Base-by-base conservation (phyloP, 495 filamentous ascomycete species). In the Trichodelitschia bisporula region DNA sequence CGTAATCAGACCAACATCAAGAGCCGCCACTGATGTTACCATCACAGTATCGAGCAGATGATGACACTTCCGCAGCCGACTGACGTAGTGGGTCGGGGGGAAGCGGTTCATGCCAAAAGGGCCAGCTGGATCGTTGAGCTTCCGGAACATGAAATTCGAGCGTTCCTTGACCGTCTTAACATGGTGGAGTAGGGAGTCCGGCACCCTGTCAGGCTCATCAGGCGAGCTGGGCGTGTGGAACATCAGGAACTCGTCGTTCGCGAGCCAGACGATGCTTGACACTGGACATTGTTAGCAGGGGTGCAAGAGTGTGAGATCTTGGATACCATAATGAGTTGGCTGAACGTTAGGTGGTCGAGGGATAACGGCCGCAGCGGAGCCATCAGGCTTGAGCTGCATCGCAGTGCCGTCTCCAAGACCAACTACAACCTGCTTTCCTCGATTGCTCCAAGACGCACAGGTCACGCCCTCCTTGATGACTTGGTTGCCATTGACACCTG, bases 381-480 rank as follows among this genome's bases (percentile, higher is more conserved):
- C 86, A 30, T 77, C 62, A 0, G 73, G 76, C 1, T 72, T 78
- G 67, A 93, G 71, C 44, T 92, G 84, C 35, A 62, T 68, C 21
- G 70, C 67, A 14, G 69, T 68, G 29, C 84, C 86, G 50, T 92
- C 67, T 12, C 59, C 70, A 39, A 89, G 61, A 18, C 89, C 89
- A 39, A 80, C 89, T 4, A 93, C 63, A 15, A 99, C 56, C 46
- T 92, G 83, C 46, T 90, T 95, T 25, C 89, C 89, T 40, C 68
- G 77, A 30, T 65, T 71, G 45, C 84, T 95, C 89, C 89, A 99
- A 24, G 75, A 68, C 2, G 82, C 66, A 45, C 73, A 84, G 43
- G 73, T 82, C 9, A 91, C 83, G 17, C 72, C 68, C 17, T 64
- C 53, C 36, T 68, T 74, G 35, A 90, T 48, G 0, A 72, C 51